A percentile compares a stretch with the other conserved stretches of the same genome.
These are phyloP conservation scores for Trypanosoma cruzi DNA, from an alignment of 208 protist genomes.

Conservation along the genomic window DNA sequence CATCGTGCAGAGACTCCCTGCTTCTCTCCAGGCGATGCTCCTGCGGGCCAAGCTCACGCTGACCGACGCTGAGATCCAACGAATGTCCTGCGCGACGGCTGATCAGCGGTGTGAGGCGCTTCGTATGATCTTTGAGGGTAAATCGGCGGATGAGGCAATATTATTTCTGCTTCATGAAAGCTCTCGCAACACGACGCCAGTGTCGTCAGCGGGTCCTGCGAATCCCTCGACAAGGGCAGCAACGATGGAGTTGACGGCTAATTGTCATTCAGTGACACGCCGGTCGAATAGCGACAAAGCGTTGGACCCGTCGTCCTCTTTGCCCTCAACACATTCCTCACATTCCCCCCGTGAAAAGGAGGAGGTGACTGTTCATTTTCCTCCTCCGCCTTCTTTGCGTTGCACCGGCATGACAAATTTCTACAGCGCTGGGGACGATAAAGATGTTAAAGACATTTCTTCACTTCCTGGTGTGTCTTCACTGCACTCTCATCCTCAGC, in stretches of 20 bases:
- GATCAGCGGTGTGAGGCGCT: slow-evolving; percentile 58
- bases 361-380: neutral
- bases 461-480: neutral
- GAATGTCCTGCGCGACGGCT: slow-evolving; percentile 34
- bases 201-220: neutral
- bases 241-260: neutral
- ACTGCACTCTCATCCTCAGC: neutral
- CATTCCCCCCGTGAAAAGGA: neutral
- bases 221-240: slow-evolving; percentile 4
- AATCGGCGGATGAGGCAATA: slow-evolving; percentile 38
- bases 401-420: neutral
- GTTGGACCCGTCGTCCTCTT: neutral
- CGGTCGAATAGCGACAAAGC: neutral
- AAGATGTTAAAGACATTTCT: neutral
- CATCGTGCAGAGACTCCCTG: slow-evolving; percentile 35
- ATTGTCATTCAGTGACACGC: too few relatives aligned
- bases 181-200: neutral
- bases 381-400: neutral
- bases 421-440: neutral
- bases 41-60: slow-evolving; percentile 42
- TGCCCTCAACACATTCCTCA: neutral
- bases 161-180: slow-evolving; percentile 37
- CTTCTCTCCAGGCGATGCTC: slow-evolving; percentile 65
- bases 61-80: slow-evolving; percentile 29
- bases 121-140: slow-evolving; percentile 60